Conservation (phyloP, 148 eudicot genomes). For the Fagopyrum homotropicum region DNA sequence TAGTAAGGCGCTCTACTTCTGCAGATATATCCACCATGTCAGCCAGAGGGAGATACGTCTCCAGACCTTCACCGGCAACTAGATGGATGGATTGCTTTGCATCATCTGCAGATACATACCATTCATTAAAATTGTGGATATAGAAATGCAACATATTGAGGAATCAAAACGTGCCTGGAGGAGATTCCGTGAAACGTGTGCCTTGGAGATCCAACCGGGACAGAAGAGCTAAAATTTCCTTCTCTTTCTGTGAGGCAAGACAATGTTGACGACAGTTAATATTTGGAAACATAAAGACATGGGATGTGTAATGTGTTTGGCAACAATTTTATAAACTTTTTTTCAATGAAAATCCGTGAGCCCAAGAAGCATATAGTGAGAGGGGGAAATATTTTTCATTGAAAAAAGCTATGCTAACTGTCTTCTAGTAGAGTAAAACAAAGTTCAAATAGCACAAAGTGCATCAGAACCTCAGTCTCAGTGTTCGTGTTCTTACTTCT, state of each 20-base stretch:
- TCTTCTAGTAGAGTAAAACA: background rate
- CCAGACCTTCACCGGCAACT: conserved; percentile 92
- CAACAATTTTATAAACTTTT: background rate
- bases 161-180: conserved; percentile 49
- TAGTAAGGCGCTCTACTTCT: conserved; percentile 76
- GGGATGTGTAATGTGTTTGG: background rate
- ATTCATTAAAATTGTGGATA: background rate
- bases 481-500: too few species aligned
- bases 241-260: conserved; percentile 63
- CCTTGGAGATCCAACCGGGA: conserved; percentile 76
- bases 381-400: background rate
- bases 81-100: conserved; percentile 92
- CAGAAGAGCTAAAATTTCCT: conserved; percentile 82
- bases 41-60: conserved; percentile 97
- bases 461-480: too few species aligned
- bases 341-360: too few species aligned
- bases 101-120: conserved; percentile 37
- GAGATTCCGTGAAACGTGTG: conserved; percentile 50
- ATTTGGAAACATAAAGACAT: background rate
- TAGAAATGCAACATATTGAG: background rate
- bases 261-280: background rate
- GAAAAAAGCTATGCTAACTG: too few species aligned
- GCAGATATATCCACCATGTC: conserved; percentile 95
- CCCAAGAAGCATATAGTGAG: background rate
- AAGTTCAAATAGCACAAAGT: background rate